Percentiles rank a stretch among this genome's conserved stretches.
These are phyloP conservation scores for Pisolithus microcarpus DNA, from an alignment of 768 basidiomycete genomes.

Conservation along the genomic window DNA sequence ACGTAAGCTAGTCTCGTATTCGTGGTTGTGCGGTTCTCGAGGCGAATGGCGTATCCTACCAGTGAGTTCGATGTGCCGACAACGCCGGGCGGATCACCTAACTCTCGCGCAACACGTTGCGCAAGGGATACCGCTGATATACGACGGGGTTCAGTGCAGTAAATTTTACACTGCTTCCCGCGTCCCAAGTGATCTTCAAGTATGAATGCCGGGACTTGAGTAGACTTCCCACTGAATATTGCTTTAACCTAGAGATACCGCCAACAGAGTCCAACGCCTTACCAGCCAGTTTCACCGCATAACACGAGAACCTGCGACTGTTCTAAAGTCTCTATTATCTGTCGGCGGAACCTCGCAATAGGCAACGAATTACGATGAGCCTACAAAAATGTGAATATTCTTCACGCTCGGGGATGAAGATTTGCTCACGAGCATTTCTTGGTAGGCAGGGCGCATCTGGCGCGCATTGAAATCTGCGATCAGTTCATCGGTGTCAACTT, in stretches of 20 bases:
- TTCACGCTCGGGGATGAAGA: background rate
- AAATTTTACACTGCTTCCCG: conserved; percentile 83
- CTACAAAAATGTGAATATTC: conserved; percentile 31
- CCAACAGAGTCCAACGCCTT: conserved; percentile 35
- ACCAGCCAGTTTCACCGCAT: conserved; percentile 78
- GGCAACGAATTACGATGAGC: conserved; percentile 70
- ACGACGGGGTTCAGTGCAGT: conserved; percentile 90
- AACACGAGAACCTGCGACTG: conserved; percentile 79
- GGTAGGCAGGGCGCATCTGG: conserved; percentile 59
- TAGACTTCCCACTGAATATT: conserved; percentile 82
- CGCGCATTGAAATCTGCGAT: conserved; percentile 54
- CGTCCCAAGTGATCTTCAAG: conserved; percentile 80
- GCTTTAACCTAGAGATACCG: conserved; percentile 1
- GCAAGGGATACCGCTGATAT: conserved; percentile 96
- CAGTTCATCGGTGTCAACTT: conserved; percentile 41
- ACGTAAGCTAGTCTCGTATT: conserved; percentile 79
- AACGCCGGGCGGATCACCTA: conserved; percentile 76
- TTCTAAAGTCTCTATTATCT: conserved; percentile 66
- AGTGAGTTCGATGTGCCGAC: conserved; percentile 74
- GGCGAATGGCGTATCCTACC: conserved; percentile 89
- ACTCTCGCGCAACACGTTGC: conserved; percentile 84
- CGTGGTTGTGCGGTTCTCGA: conserved; percentile 80
- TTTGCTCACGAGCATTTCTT: conserved; percentile 77
- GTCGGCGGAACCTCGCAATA: conserved; percentile 73
- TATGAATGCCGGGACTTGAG: conserved; percentile 90